Conservation (phyloP, 129 eudicot species). For the Pseudognaphalium luteoalbum region DNA sequence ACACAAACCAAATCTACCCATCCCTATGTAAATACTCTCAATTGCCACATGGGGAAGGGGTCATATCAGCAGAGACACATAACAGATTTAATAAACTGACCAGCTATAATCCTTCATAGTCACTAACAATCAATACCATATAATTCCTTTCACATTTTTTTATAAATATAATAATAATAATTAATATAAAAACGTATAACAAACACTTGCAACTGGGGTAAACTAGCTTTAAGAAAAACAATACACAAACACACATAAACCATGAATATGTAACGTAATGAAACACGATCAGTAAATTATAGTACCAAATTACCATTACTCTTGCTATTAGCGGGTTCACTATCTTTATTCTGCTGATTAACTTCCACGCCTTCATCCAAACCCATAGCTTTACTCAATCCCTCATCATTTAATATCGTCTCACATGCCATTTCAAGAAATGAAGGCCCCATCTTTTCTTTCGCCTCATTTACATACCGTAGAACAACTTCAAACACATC, state of each 20-base stretch:
- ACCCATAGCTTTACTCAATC: conserved; percentile 29
- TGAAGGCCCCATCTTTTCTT: conserved; percentile 56
- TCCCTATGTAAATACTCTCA: too few species aligned
- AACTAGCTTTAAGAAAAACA: neutral
- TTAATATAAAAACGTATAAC: neutral
- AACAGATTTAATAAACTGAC: too few species aligned
- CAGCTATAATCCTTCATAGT: too few species aligned
- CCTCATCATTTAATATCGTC: conserved; percentile 26
- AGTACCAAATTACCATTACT: conserved; percentile 24
- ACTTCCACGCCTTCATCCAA: conserved; percentile 17
- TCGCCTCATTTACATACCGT: conserved; percentile 50
- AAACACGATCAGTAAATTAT: neutral
- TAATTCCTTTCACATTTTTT: neutral
- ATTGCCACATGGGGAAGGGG: too few species aligned
- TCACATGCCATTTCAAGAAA: conserved; percentile 59
- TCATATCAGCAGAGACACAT: too few species aligned
- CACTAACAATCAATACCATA: neutral
- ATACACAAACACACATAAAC: neutral
- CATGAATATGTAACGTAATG: neutral
- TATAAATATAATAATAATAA: neutral
- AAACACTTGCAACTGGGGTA: neutral
- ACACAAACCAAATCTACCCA: too few species aligned
- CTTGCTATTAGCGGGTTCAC: neutral
- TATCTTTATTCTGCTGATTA: conserved; percentile 1
- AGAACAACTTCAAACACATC: conserved; percentile 44